Percentiles rank a stretch among this genome's conserved stretches.
These are phyloP conservation scores for Liriodendron chinense DNA, from an alignment of 164 flowering plant genomes.

Conservation along the genomic window DNA sequence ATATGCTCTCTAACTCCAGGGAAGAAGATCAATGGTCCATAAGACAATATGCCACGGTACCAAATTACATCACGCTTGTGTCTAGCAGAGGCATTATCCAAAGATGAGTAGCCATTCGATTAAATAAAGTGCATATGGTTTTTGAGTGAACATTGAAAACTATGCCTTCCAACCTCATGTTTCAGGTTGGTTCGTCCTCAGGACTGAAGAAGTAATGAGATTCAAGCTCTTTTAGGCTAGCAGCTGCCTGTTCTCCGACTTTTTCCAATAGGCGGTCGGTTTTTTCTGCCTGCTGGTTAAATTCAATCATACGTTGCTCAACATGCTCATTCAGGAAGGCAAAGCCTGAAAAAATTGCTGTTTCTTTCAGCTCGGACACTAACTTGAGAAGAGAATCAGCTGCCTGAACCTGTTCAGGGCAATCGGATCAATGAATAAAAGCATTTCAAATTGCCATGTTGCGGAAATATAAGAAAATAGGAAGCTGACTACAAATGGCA, in stretches of 20 bases:
- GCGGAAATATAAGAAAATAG: not conserved
- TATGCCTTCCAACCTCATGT: constrained; percentile 6
- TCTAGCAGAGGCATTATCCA: not conserved
- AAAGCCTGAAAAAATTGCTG: constrained; percentile 90
- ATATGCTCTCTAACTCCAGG: not conserved
- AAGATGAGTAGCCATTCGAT: not conserved
- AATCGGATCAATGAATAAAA: not conserved
- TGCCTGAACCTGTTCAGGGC: constrained; percentile 58
- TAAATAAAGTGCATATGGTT: not conserved
- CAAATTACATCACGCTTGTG: not conserved
- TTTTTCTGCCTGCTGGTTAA: constrained; percentile 62
- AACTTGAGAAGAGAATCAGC: constrained; percentile 89
- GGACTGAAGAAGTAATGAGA: constrained; percentile 72
- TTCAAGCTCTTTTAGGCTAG: constrained; percentile 83
- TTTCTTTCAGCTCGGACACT: constrained; percentile 95
- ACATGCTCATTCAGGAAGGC: constrained; percentile 94
- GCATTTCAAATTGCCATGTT: not conserved
- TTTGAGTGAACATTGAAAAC: not conserved
- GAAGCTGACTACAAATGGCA: no score
- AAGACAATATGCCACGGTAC: not conserved
- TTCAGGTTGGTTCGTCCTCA: constrained; percentile 26
- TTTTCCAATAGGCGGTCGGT: constrained; percentile 59
- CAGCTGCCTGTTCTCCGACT: constrained; percentile 89
- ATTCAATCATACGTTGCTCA: constrained; percentile 63
- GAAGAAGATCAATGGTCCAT: not conserved